Percentiles rank a stretch among this genome's conserved stretches.
phyloP scores from a whole-genome alignment of 208 protist species.

The Sergeia podlipaevii region DNA sequence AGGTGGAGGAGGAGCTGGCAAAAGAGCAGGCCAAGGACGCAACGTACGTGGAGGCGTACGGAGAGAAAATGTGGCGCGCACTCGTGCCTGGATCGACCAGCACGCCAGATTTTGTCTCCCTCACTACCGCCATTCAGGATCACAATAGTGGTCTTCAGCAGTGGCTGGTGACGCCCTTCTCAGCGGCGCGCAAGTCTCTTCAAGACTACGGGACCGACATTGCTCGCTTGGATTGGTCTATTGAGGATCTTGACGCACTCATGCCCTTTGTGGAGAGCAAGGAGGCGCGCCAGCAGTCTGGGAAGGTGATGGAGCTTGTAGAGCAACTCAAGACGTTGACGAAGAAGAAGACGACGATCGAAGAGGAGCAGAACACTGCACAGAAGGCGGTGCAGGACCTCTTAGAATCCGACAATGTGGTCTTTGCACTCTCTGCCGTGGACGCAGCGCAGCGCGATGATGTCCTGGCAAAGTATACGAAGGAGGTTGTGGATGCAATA shows the following conservation, averaged over 20 bases:
- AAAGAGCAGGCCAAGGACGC: slow-evolving; percentile 48
- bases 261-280: slow-evolving; percentile 79
- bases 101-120: slow-evolving; percentile 49
- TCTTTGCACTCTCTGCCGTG: slow-evolving; percentile 62
- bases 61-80: slow-evolving; percentile 73
- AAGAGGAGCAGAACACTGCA: slow-evolving; percentile 28
- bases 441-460: slow-evolving; percentile 43
- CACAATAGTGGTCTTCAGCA: slow-evolving; percentile 46
- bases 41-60: slow-evolving; percentile 53
- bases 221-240: slow-evolving; percentile 65
- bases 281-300: slow-evolving; percentile 51
- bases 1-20: slow-evolving; percentile 48
- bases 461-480: slow-evolving; percentile 35
- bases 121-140: slow-evolving; percentile 44
- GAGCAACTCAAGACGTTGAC: slow-evolving; percentile 52
- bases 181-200: slow-evolving; percentile 34
- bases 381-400: slow-evolving; percentile 48
- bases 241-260: slow-evolving; percentile 70
- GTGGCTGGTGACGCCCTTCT: slow-evolving; percentile 44
- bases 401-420: slow-evolving; percentile 68
- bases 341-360: slow-evolving; percentile 24
- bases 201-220: slow-evolving; percentile 51
- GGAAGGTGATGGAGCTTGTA: slow-evolving; percentile 46
- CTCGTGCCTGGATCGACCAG: slow-evolving; percentile 32
- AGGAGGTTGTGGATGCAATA: slow-evolving; percentile 60